Evolutionary conservation across 2,329 filamentous ascomycete genomes (phyloP), one percentile per base, ranked within the genome.

Genomic region (Claviceps sp.): DNA sequence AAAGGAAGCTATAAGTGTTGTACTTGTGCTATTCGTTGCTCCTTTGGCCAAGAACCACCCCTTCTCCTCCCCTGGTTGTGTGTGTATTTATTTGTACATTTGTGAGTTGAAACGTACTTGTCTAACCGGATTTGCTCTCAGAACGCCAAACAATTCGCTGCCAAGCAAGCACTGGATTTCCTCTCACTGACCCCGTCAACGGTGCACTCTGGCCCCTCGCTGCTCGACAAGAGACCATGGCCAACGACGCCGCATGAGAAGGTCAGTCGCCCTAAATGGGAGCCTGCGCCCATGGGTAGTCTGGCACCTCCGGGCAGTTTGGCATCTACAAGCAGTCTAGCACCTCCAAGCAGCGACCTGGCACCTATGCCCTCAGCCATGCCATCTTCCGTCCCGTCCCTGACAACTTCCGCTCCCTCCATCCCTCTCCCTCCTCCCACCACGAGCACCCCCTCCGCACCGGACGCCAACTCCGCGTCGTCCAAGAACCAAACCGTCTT

Each of bases 141-240:
- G 64, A 61, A 72, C 38, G 76, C 78, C 23, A 79, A 76, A 60
- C 67, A 72, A 54, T 77, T 73, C 55, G 76, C 77, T 0, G 75
- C 77, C 22, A 71, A 69, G 56, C 68, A 67, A 13, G 75, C 75
- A 23, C 56, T 72, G 22, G 61, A 67, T 7, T 76, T 68, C 64
- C 64, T 77, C 37, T n/a, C 45, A 23, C 38, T n/a, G 23, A 17
- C 37, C 9, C 26, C 6, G 17, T 17, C 7, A 44, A 0, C 29
- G 16, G 4, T 20, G 6, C 26, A 44, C 4, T 14, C 40, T 9
- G 3, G 14, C 3, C 14, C 20, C 11, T 6, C 16, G 16, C 37
- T 34, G 9, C 48, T 38, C n/a, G 34, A 38, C 23, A 36, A 37
- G 40, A 50, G 17, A 44, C 26, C 26, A 14, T 14, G 20, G 40